Evolutionary conservation across 2,329 filamentous ascomycete species (phyloP).

Genomic region (Fusarium algeriense): DNA sequence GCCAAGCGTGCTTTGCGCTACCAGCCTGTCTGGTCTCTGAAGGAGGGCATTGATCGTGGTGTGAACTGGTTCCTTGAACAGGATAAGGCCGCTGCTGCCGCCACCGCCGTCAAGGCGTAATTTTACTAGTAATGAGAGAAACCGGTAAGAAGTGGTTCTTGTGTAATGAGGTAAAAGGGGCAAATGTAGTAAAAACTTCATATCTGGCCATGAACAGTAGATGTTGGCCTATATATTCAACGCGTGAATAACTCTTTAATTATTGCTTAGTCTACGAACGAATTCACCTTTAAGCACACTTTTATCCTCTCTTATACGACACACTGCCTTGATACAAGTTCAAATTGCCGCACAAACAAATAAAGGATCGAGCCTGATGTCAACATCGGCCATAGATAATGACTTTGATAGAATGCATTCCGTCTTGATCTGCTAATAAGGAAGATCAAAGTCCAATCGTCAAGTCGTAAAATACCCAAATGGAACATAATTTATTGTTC

Average conservation of each 20-base stretch:
- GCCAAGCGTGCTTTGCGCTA: conserved; percentile 79
- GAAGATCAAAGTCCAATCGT: conserved; percentile 6
- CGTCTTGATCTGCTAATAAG: background rate
- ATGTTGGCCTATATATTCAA: conserved; percentile 22
- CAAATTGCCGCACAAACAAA: background rate
- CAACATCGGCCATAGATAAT: background rate
- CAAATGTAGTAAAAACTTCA: conserved; percentile 8
- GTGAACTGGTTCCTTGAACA: conserved; percentile 68
- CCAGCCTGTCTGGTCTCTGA: conserved; percentile 72
- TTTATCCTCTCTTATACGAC: background rate
- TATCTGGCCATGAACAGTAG: conserved; percentile 12
- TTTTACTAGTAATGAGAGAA: conserved; percentile 2
- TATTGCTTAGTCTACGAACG: background rate
- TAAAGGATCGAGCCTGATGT: background rate
- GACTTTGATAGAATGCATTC: background rate
- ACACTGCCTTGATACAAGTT: background rate
- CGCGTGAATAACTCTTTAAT: conserved; percentile 22
- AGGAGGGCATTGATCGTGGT: conserved; percentile 70
- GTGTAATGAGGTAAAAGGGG: conserved; percentile 12
- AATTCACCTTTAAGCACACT: background rate
- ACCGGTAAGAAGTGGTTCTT: conserved; percentile 3
- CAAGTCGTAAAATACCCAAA: conserved; percentile 42
- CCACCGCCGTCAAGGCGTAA: conserved; percentile 43
- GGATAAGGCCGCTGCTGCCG: conserved; percentile 52
- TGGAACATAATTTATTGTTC: conserved; percentile 48